Base-by-base conservation (phyloP, 23 red algal genomes). In the Gracilaria caudata region DNA sequence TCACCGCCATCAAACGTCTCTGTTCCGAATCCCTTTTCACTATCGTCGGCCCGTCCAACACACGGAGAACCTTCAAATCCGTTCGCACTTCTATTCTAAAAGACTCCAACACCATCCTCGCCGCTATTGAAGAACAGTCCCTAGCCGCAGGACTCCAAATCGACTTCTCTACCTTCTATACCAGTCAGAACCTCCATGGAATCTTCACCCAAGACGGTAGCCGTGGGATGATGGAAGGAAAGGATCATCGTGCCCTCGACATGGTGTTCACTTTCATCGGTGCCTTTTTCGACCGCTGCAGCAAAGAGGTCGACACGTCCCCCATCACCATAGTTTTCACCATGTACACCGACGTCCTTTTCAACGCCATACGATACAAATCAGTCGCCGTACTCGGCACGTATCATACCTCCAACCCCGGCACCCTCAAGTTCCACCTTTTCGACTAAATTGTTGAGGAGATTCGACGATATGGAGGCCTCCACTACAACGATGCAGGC, bases 221-320 rank as follows among this genome's bases (percentile, higher is more conserved):
- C 7, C 13, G 38, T 0, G 0, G 81, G 4, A 72, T 85, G 61
- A 0, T 85, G 6, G 81, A 85, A 25, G 81, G 61, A 53, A 73
- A 85, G 72, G 81, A 85, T 35, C 72, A 51, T 36, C 65, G 57
- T 11, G 60, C 55, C 13, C 55, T 83, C 13, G 80, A 83, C 80
- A 83, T 83, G 80, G 80, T 65, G 23, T 10, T 63, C 7, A 3
- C 58, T 10, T 63, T 63, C 58, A 28, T 63, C 21, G 25, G 58
- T 3, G 58, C 58, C 24, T 63, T 63, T 12, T 63, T 63, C 58
- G 58, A 63, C 58, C 21, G 58, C 21, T 63, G 21, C 58, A 32
- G 58, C 5, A 7, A 63, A 1, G 24, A 63, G 23, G 58, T 4
- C 7, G 23, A 28, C 51, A 45, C 58, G 12, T 55, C 80, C 21